Conservation (phyloP, 352 stramenopile species). For the Lagenidium giganteum region DNA sequence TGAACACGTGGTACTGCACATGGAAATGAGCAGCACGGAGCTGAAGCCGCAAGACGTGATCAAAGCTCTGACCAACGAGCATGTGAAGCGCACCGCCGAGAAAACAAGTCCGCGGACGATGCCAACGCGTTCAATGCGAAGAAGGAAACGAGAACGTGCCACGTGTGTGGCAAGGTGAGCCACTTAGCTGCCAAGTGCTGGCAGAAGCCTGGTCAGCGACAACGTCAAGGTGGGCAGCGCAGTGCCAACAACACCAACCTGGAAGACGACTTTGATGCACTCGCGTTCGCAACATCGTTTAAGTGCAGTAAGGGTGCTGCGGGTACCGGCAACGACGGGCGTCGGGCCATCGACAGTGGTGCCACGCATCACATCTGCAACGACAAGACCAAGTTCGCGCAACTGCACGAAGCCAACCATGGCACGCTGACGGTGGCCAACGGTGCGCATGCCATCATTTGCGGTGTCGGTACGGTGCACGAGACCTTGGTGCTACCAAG, state of each 20-base stretch:
- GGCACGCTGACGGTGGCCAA: too few species aligned
- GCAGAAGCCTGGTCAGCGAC: slow-evolving; percentile 5
- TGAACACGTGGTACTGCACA: slow-evolving; percentile 13
- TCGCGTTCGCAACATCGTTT: slow-evolving; percentile 14
- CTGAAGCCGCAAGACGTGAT: slow-evolving; percentile 7
- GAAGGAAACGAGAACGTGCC: slow-evolving; percentile 5
- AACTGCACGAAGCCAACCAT: too few species aligned
- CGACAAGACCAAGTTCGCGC: too few species aligned
- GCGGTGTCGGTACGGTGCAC: too few species aligned
- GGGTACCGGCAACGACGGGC: slow-evolving; percentile 2
- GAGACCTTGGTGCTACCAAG: too few species aligned
- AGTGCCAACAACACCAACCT: slow-evolving; percentile 10
- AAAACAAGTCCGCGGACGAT: slow-evolving; percentile 12
- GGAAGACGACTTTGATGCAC: slow-evolving; percentile 2
- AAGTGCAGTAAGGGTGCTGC: slow-evolving; percentile 5
- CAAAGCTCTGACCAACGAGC: slow-evolving; percentile 17
- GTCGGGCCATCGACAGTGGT: slow-evolving; percentile 13
- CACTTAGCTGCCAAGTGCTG: slow-evolving; percentile 9
- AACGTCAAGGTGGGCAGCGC: slow-evolving; percentile 2
- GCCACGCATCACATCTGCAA: too few species aligned
- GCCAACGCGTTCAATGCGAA: slow-evolving; percentile 12
- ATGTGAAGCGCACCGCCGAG: slow-evolving; percentile 10
- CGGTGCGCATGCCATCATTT: too few species aligned
- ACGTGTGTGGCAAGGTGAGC: slow-evolving; percentile 12
- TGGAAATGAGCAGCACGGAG: slow-evolving; percentile 14